A percentile compares a stretch with the other conserved stretches of the same genome.
Evolutionary conservation across 495 filamentous ascomycete species (phyloP).

Genomic region (Penicillium atrosanguineum): DNA sequence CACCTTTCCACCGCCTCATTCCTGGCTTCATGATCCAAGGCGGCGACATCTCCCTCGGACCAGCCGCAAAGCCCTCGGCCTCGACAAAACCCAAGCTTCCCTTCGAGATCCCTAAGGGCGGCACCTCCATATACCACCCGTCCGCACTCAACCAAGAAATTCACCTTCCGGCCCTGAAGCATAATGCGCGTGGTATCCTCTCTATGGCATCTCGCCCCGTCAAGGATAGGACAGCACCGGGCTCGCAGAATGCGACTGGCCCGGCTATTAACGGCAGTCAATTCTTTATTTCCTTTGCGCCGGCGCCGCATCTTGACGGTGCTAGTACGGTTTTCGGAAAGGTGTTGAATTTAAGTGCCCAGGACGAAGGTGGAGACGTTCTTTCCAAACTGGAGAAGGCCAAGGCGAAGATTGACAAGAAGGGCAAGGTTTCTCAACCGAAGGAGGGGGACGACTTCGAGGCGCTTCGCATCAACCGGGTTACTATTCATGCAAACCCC

Average conservation of each 20-base stretch:
- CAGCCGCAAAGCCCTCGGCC: conserved; percentile 42
- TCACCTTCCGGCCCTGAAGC: conserved; percentile 68
- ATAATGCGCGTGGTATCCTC: conserved; percentile 82
- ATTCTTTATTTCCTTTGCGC: conserved; percentile 87
- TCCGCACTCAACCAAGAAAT: conserved; percentile 88
- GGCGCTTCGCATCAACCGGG: conserved; percentile 62
- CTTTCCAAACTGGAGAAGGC: conserved; percentile 66
- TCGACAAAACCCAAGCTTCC: conserved; percentile 40
- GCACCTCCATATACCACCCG: conserved; percentile 79
- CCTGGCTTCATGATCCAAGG: conserved; percentile 91
- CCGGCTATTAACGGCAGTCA: conserved; percentile 87
- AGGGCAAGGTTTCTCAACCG: conserved; percentile 65
- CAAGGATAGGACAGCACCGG: conserved; percentile 54
- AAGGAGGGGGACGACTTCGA: conserved; percentile 52
- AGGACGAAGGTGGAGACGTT: conserved; percentile 45
- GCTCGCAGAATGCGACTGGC: conserved; percentile 46
- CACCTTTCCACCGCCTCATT: conserved; percentile 89
- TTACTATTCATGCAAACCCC: conserved; percentile 94
- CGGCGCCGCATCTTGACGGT: conserved; percentile 89
- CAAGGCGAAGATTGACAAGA: conserved; percentile 85
- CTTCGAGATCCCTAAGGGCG: conserved; percentile 66
- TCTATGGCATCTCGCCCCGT: conserved; percentile 84
- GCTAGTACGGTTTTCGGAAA: conserved; percentile 92
- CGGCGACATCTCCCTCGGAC: conserved; percentile 68
- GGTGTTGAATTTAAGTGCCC: conserved; percentile 52